Base-by-base conservation (phyloP, 306 rosid species). In the Quillaja saponaria region DNA sequence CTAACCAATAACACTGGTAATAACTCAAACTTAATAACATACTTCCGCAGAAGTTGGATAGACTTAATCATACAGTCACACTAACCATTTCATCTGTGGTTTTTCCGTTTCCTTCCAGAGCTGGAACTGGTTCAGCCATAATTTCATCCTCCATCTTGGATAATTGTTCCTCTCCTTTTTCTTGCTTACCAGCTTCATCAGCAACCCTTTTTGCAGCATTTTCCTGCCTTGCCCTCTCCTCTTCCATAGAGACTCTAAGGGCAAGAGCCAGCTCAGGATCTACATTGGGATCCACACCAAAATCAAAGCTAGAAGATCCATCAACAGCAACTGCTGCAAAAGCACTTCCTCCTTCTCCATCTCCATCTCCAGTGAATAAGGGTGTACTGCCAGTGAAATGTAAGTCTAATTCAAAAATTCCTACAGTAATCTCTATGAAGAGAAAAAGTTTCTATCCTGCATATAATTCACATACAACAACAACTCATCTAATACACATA, bases 241-340 rank as follows among this genome's bases (percentile, higher is more conserved):
- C 79, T 64, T 73, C 79, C 75, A 78, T 63, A 25, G 76, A 78
- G 52, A 78, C 82, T 78, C 79, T 63, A 14, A 78, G 82, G 38
- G 82, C 79, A 45, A 78, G 79, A 58, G 79, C 82, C 13, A 73
- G 72, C 69, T 78, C 79, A 38, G 82, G 76, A 51, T 78, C 73
- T 18, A 68, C 13, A 42, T 73, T 78, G 40, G 75, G 82, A 46
- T 78, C 79, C 21, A 78, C 76, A 2, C 67, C 79, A 60, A 78
- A 68, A 40, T 78, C 76, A 58, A 56, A 73, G 47, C 72, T 74
- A 6, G 82, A 49, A 15, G 62, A 58, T 53, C 61, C 60, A 61
- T 73, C 71, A 25, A 67, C 76, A 17, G 71, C 76, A 14, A 62
- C 77, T 5, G 70, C 82, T 13, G 72, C 76, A 63, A 67, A 78